Conservation (phyloP, 805 yeast genomes). For the Saccharomycopsis oosterbeekiorum region DNA sequence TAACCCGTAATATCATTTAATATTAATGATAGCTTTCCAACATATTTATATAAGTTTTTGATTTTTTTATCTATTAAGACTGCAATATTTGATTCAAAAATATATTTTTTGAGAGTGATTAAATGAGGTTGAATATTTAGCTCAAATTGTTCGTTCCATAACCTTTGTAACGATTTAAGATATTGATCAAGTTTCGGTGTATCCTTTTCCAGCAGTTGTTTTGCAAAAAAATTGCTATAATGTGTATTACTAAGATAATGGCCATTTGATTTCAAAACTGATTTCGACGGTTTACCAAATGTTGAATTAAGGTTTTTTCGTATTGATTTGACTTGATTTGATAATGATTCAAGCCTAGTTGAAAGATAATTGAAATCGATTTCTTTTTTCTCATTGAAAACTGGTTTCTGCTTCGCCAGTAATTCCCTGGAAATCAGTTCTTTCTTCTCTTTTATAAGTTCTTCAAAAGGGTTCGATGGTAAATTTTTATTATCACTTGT, state of each 20-base stretch:
- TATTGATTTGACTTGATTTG: not conserved
- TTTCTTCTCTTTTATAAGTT: not conserved
- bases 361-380: not conserved
- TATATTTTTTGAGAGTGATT: not conserved
- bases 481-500: not conserved
- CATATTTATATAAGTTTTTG: not conserved
- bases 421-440: not conserved
- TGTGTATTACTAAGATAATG: not conserved
- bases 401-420: not conserved
- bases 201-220: not conserved
- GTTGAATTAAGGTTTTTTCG: not conserved
- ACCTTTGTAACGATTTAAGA: not conserved
- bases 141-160: not conserved
- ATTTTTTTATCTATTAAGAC: not conserved
- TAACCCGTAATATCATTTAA: constrained; percentile 87
- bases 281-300: not conserved
- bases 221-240: not conserved
- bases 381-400: not conserved
- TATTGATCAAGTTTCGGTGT: not conserved
- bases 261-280: not conserved
- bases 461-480: not conserved
- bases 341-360: not conserved
- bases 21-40: not conserved
- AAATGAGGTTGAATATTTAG: not conserved
- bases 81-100: not conserved